Percentiles rank a stretch among this genome's conserved stretches.
These are phyloP conservation scores for Solanum tacnaense DNA, from an alignment of 257 asterid species.

Conservation along the genomic window DNA sequence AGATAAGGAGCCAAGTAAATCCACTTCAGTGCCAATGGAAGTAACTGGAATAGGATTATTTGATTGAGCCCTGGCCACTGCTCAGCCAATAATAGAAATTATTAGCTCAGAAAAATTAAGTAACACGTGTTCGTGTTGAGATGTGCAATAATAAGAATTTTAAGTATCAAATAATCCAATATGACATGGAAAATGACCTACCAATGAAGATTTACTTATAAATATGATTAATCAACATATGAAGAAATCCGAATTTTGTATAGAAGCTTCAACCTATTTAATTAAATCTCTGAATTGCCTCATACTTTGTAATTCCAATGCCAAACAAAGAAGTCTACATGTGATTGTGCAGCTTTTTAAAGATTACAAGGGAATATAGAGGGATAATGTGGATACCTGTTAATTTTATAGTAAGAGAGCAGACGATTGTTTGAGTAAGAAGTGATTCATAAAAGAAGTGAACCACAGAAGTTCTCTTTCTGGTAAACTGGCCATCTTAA, in stretches of 20 bases:
- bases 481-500: not conserved
- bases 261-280: not conserved
- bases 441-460: not conserved
- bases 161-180: not conserved
- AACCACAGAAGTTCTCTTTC: not conserved
- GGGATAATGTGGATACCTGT: not conserved
- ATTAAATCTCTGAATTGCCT: not conserved
- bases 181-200: not conserved
- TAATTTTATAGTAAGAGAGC: not conserved
- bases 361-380: not conserved
- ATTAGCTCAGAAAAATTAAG: not conserved
- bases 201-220: not conserved
- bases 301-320: not conserved
- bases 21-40: constrained; percentile 42
- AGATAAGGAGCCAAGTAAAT: constrained; percentile 65
- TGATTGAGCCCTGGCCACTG: constrained; percentile 35
- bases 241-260: not conserved
- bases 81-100: not conserved
- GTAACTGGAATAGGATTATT: constrained; percentile 32
- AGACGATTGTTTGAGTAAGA: not conserved
- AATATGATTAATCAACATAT: not conserved
- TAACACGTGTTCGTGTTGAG: not conserved
- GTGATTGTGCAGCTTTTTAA: not conserved
- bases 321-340: not conserved
- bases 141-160: not conserved